phyloP scores from a whole-genome alignment of 108 stramenopile genomes.

The Conticribra weissflogii region DNA sequence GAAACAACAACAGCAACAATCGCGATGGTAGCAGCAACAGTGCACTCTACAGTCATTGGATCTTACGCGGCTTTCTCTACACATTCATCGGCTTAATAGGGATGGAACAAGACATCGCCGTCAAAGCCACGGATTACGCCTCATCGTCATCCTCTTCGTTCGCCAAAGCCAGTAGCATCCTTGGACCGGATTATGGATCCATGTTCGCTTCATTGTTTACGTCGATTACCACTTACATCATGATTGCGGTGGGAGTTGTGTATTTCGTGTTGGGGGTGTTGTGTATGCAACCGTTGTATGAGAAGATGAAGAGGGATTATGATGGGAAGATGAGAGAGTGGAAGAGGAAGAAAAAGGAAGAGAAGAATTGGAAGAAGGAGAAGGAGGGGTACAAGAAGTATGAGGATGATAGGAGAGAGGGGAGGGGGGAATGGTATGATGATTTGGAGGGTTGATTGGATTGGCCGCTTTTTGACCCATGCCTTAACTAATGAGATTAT shows the following conservation, averaged over 20 bases:
- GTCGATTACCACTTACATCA: constrained; percentile 45
- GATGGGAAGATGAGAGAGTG: constrained; percentile 37
- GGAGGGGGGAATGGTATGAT: constrained; percentile 51
- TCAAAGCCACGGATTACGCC: too few relatives aligned
- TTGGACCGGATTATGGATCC: constrained; percentile 39
- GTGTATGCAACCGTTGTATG: constrained; percentile 44
- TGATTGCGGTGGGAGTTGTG: constrained; percentile 41
- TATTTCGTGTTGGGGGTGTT: constrained; percentile 39
- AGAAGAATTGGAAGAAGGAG: constrained; percentile 26
- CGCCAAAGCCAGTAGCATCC: constrained; percentile 28
- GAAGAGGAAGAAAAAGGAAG: constrained; percentile 38
- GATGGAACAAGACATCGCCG: constrained; percentile 71
- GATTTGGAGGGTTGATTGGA: constrained; percentile 6
- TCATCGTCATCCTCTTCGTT: too few relatives aligned
- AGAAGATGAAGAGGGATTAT: constrained; percentile 36
- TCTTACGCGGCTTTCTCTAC: constrained; percentile 74
- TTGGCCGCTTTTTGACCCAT: too few relatives aligned
- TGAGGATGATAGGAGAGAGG: constrained; percentile 36
- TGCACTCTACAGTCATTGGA: constrained; percentile 40
- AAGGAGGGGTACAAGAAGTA: constrained; percentile 33
- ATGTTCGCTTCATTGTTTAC: constrained; percentile 41
- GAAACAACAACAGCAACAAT: background rate
- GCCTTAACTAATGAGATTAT: too few relatives aligned
- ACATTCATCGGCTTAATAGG: constrained; percentile 80
- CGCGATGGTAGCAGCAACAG: constrained; percentile 39